Conservation (phyloP, 2,329 filamentous ascomycete species). For the Neonectria coccinea region DNA sequence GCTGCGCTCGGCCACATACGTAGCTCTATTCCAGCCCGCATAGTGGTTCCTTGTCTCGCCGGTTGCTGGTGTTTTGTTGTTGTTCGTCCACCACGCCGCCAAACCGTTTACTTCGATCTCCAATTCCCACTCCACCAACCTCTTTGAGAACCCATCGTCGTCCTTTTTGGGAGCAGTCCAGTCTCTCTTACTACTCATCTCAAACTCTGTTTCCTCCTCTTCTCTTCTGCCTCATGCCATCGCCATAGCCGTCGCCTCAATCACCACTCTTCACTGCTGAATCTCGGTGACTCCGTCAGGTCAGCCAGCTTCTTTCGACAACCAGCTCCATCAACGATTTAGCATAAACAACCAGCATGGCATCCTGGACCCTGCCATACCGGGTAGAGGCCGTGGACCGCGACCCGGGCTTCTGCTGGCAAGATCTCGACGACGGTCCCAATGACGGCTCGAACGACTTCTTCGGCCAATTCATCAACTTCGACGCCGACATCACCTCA, state of each 20-base stretch:
- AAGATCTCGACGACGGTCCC: slow-evolving; percentile 47
- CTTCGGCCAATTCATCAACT: slow-evolving; percentile 54
- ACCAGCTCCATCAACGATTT: slow-evolving; percentile 21
- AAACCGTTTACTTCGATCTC: slow-evolving; percentile 39
- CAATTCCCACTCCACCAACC: slow-evolving; percentile 35
- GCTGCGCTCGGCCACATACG: slow-evolving; percentile 41
- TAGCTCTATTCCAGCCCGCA: slow-evolving; percentile 30
- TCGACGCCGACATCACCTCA: slow-evolving; percentile 46
- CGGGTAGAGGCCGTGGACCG: slow-evolving; percentile 51
- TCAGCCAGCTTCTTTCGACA: slow-evolving; percentile 27
- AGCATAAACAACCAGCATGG: slow-evolving; percentile 44
- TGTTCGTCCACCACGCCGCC: slow-evolving; percentile 33
- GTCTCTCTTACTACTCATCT: slow-evolving; percentile 39
- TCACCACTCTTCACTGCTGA: slow-evolving; percentile 33
- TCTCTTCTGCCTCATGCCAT: slow-evolving; percentile 37
- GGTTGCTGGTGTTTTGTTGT: slow-evolving; percentile 36
- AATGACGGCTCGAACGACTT: slow-evolving; percentile 50
- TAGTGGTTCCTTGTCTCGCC: slow-evolving; percentile 37
- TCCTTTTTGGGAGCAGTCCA: slow-evolving; percentile 37
- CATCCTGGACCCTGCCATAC: slow-evolving; percentile 53
- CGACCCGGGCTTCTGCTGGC: slow-evolving; percentile 52
- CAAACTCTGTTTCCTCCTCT: slow-evolving; percentile 42
- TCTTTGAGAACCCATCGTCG: slow-evolving; percentile 35
- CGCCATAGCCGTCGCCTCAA: slow-evolving; percentile 35
- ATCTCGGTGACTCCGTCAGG: slow-evolving; percentile 36